Conservation (phyloP, 2,329 filamentous ascomycete species). For the Atkinsonella hypoxylon region DNA sequence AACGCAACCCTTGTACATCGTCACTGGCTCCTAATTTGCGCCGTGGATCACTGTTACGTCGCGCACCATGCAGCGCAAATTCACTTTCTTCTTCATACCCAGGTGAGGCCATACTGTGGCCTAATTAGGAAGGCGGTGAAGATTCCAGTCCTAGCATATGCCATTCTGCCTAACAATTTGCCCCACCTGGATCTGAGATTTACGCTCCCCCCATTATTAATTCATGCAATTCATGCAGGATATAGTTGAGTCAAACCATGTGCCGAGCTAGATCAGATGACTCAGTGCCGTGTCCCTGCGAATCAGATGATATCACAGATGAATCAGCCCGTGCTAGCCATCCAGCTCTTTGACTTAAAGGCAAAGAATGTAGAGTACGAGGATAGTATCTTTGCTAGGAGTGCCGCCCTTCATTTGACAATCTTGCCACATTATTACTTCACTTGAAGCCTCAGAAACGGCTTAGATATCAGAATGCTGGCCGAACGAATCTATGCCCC, state of each 20-base stretch:
- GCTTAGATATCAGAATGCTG: not conserved
- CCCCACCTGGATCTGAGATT: too few species aligned
- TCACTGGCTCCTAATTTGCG: too few species aligned
- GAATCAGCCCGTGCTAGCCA: not conserved
- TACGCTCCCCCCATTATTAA: too few species aligned
- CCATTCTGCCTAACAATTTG: too few species aligned
- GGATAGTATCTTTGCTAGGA: not conserved
- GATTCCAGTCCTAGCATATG: too few species aligned
- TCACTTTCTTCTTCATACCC: not conserved
- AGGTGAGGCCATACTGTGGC: too few species aligned
- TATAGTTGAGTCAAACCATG: too few species aligned
- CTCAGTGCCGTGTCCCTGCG: not conserved
- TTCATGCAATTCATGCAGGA: too few species aligned
- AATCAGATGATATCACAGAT: not conserved
- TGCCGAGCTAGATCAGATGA: not conserved
- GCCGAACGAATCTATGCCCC: not conserved
- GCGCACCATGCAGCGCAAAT: not conserved
- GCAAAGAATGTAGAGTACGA: not conserved
- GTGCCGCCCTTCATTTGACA: not conserved
- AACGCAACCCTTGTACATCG: too few species aligned
- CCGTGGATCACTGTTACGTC: not conserved
- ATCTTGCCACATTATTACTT: not conserved
- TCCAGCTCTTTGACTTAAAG: not conserved
- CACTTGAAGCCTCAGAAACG: not conserved
- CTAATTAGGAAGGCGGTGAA: too few species aligned